Evolutionary conservation across 129 eudicot species (phyloP), one percentile per base, ranked within the genome.

Genomic region (Chrysanthemum lavandulifolium): DNA sequence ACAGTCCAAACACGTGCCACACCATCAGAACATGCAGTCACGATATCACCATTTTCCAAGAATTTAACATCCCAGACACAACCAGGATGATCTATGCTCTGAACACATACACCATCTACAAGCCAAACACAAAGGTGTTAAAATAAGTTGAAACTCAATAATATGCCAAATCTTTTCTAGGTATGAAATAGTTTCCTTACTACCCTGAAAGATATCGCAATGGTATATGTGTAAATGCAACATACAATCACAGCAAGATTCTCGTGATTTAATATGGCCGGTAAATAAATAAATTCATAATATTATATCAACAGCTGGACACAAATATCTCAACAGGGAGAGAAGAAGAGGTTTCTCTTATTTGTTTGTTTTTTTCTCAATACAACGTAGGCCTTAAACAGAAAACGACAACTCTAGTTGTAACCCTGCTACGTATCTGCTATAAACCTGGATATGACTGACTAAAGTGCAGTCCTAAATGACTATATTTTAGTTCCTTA

Each of bases 1-100:
- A 71, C 64, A 61, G 96, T 95, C 99, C 99, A 95, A 54, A 95
- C 79, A 40, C 99, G 96, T 49, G 94, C 97, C 45, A 91, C 81
- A 43, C 99, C 97, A 86, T 95, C 99, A 2, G 99, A 95, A 69
- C 99, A 95, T 73, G 97, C 99, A 33, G 99, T 95, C 65, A 91
- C 97, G 63, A 95, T 79, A 80, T 95, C 97, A 65, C 99, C 99
- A 84, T 95, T 95, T 82, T 79, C 97, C 90, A 95, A 69, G 74
- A 95, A 95, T 56, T 95, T 95, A 61, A 81, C 88, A 82, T 95
- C 99, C 99, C 99, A 95, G 63, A 95, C 99, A 83, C 99, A 95
- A 45, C 99, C 99, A 25, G 99, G 99, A 78, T 95, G 99, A 82
- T 95, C 99, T 86, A 95, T 81, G 81, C 91, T 95, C 72, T 95